These are phyloP conservation scores for Stagonosporopsis tanaceti DNA, from an alignment of 2,329 filamentous ascomycete species.

Conservation along the genomic window DNA sequence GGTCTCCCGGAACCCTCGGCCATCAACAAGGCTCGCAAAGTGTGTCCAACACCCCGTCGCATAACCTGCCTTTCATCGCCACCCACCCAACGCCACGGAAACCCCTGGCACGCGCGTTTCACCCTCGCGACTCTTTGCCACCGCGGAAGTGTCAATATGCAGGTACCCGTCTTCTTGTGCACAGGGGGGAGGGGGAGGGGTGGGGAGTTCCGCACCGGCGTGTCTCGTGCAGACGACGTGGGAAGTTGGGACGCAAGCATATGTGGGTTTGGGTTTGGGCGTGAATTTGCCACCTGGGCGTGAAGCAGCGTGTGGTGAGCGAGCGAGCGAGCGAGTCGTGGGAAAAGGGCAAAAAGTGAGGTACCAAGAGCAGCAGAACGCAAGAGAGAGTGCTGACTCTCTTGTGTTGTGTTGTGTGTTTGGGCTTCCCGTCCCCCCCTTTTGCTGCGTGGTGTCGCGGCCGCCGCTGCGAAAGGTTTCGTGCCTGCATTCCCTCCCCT, in stretches of 20 bases:
- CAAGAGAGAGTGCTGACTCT: too few relatives aligned
- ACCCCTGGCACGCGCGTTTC: conserved; percentile 8
- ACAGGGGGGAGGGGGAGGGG: not conserved
- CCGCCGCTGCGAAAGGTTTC: too few relatives aligned
- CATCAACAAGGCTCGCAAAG: too few relatives aligned
- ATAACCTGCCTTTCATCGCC: conserved; percentile 13
- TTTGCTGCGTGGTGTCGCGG: too few relatives aligned
- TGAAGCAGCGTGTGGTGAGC: too few relatives aligned
- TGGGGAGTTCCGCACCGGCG: not conserved
- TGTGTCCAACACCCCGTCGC: conserved; percentile 3
- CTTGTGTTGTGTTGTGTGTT: too few relatives aligned
- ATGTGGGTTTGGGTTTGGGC: not conserved
- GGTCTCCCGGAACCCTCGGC: not conserved
- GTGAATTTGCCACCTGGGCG: conserved; percentile 4
- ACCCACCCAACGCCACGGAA: conserved; percentile 2
- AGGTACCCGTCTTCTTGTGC: conserved; percentile 11
- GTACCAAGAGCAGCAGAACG: too few relatives aligned
- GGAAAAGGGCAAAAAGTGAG: too few relatives aligned
- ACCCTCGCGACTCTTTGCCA: conserved; percentile 6
- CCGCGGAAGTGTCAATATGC: conserved; percentile 16
- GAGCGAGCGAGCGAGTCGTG: too few relatives aligned
- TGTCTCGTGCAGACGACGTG: not conserved
- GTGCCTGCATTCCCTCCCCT: too few relatives aligned
- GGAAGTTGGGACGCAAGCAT: not conserved
- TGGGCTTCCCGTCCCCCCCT: too few relatives aligned